Conservation (phyloP, 1,139 yeast species). For the Suhomyces wounanorum region DNA sequence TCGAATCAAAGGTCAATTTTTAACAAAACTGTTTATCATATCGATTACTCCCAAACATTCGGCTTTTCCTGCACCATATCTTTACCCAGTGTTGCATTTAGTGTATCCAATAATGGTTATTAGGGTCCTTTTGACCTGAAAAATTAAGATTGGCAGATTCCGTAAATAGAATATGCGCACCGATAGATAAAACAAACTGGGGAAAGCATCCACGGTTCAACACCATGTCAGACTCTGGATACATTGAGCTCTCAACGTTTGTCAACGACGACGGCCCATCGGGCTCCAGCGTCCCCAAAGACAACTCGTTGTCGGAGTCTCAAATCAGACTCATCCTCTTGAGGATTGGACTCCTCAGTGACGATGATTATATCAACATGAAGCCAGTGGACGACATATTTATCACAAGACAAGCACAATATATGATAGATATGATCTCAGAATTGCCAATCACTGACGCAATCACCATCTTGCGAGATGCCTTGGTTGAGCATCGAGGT, state of each 20-base stretch:
- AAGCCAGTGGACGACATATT: constrained; percentile 18
- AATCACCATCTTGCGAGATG: constrained; percentile 36
- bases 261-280: constrained; percentile 2
- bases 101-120: no score
- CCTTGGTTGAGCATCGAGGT: constrained; percentile 42
- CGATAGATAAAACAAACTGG: neutral
- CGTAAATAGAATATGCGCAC: neutral
- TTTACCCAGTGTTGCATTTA: no score
- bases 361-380: constrained; percentile 23
- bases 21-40: no score
- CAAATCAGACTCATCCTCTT: constrained; percentile 32
- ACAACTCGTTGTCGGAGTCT: constrained; percentile 18
- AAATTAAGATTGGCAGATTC: neutral
- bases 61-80: no score
- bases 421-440: constrained; percentile 34
- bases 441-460: constrained; percentile 28
- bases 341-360: constrained; percentile 35
- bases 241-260: constrained; percentile 17
- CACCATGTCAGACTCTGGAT: constrained; percentile 8
- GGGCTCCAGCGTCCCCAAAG: neutral
- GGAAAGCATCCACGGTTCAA: neutral
- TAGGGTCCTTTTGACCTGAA: neutral
- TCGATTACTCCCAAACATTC: no score
- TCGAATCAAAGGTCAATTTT: no score
- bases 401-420: constrained; percentile 26